These are phyloP conservation scores for Podospora comata DNA, from an alignment of 495 filamentous ascomycete genomes.

Conservation along the genomic window DNA sequence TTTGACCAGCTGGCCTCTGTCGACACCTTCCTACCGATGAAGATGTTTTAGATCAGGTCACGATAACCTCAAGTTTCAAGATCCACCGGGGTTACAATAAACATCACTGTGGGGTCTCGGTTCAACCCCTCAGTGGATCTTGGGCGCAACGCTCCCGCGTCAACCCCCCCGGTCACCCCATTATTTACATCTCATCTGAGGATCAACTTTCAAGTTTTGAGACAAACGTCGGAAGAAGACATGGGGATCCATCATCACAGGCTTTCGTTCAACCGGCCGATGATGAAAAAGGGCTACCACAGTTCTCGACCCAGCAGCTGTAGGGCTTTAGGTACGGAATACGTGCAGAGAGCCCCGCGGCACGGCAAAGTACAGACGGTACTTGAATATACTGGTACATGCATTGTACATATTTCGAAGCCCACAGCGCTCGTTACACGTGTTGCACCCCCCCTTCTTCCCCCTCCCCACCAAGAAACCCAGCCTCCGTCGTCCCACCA, in stretches of 20 bases:
- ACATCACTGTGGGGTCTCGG: neutral
- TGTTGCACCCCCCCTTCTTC: constrained; percentile 15
- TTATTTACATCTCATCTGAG: neutral
- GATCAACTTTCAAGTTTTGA: neutral
- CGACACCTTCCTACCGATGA: neutral
- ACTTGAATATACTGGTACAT: constrained; percentile 7
- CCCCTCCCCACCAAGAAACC: constrained; percentile 11
- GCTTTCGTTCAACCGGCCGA: neutral
- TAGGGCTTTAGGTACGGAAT: neutral
- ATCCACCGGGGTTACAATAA: neutral
- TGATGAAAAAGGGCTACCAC: neutral
- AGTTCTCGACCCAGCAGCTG: neutral
- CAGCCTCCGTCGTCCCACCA: neutral
- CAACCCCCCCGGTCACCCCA: neutral
- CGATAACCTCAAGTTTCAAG: neutral
- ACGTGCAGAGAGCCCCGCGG: neutral
- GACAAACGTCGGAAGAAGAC: neutral
- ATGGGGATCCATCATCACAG: neutral
- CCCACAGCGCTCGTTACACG: constrained; percentile 27
- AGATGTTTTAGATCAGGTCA: neutral
- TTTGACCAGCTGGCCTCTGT: neutral
- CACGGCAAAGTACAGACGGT: constrained; percentile 2
- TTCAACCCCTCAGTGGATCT: neutral
- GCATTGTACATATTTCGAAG: constrained; percentile 9
- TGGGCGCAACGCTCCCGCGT: neutral